phyloP scores from a whole-genome alignment of 805 yeast genomes.

The Isabelozyma gotoi region DNA sequence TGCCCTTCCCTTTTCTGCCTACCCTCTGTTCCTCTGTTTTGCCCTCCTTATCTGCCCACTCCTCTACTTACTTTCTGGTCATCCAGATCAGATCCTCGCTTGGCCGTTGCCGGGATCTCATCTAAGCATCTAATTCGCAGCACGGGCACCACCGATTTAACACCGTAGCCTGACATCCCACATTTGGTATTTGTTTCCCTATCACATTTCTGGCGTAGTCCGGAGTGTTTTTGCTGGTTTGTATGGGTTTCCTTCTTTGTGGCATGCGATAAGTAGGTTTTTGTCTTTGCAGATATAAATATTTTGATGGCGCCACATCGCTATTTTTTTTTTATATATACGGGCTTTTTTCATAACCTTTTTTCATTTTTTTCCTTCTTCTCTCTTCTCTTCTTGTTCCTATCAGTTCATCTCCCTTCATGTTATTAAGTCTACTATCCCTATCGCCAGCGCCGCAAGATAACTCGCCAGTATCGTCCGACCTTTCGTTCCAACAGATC shows the following conservation, averaged over 20 bases:
- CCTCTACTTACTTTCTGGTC: too few species aligned
- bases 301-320: constrained; percentile 1
- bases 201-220: too few species aligned
- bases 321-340: neutral
- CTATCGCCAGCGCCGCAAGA: neutral
- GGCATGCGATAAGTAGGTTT: neutral
- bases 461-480: constrained; percentile 4
- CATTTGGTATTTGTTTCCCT: too few species aligned
- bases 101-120: too few species aligned
- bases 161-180: too few species aligned
- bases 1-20: too few species aligned
- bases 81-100: too few species aligned
- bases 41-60: too few species aligned
- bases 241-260: neutral
- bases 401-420: neutral
- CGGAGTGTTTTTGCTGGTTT: too few species aligned
- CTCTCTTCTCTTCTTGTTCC: neutral
- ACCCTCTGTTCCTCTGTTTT: too few species aligned
- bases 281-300: neutral
- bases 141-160: too few species aligned
- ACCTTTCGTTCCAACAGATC: constrained; percentile 41
- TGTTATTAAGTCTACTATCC: neutral
- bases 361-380: neutral
- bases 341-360: neutral
- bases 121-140: too few species aligned